These are phyloP conservation scores for Lichtheimia ornata DNA, from an alignment of 371 early-diverging fungal genomes.

Conservation along the genomic window DNA sequence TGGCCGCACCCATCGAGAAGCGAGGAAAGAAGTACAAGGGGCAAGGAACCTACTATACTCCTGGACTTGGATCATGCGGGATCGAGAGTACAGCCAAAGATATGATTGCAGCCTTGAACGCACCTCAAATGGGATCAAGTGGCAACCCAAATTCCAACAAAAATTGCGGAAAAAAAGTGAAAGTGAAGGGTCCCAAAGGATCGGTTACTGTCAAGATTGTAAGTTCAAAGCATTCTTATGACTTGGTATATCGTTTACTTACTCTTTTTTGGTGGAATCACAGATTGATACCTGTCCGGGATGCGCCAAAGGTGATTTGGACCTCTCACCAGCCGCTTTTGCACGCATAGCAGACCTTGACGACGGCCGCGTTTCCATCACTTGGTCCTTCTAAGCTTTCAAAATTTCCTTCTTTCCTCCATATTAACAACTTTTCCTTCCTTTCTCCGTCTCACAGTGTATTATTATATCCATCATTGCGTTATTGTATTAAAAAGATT, in stretches of 20 bases:
- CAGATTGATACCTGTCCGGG: slow-evolving; percentile 46
- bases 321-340: slow-evolving; percentile 59
- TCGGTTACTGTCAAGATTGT: slow-evolving; percentile 38
- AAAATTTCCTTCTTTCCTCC: slow-evolving; percentile 6
- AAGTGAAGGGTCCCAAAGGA: slow-evolving; percentile 41
- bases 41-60: slow-evolving; percentile 39
- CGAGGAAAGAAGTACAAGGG: slow-evolving; percentile 23
- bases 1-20: slow-evolving; percentile 17
- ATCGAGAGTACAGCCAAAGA: slow-evolving; percentile 17
- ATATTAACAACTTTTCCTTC: neutral
- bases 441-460: neutral
- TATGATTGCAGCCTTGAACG: slow-evolving; percentile 47
- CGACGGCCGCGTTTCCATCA: slow-evolving; percentile 48
- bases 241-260: neutral
- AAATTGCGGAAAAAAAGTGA: slow-evolving; percentile 32
- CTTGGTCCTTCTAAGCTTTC: slow-evolving; percentile 41
- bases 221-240: neutral
- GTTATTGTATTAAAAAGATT: too few species aligned
- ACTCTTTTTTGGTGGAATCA: too few species aligned
- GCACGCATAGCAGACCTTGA: slow-evolving; percentile 37
- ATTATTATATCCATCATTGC: too few species aligned
- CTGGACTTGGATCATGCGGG: slow-evolving; percentile 40
- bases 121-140: slow-evolving; percentile 39
- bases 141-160: slow-evolving; percentile 44
- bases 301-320: slow-evolving; percentile 48